These are phyloP conservation scores for Saccharomycopsis capsularis DNA, from an alignment of 805 yeast genomes.

Conservation along the genomic window DNA sequence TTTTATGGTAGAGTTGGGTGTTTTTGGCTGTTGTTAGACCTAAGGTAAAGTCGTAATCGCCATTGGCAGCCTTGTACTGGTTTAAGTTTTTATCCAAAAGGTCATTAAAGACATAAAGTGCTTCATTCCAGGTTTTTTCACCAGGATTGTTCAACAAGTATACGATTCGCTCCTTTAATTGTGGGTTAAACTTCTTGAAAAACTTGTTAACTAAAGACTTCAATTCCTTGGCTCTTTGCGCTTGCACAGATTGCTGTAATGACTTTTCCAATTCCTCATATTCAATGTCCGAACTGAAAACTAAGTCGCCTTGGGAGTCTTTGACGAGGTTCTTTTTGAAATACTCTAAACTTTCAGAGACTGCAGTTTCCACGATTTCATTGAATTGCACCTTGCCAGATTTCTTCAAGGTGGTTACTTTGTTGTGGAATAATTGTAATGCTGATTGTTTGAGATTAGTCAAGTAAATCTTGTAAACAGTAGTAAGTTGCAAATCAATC, in stretches of 20 bases:
- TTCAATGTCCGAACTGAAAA: constrained; percentile 12
- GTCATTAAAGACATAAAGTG: constrained; percentile 38
- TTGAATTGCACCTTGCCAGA: constrained; percentile 7
- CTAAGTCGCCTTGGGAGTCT: constrained; percentile 24
- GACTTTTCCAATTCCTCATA: constrained; percentile 27
- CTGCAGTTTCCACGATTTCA: neutral
- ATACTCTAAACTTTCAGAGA: neutral
- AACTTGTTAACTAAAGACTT: constrained; percentile 36
- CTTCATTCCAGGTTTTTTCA: constrained; percentile 53
- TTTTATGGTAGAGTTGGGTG: constrained; percentile 32
- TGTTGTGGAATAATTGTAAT: constrained; percentile 27
- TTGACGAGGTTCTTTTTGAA: constrained; percentile 27
- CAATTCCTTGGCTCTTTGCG: constrained; percentile 35
- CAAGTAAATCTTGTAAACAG: constrained; percentile 39
- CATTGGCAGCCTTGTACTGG: constrained; percentile 28
- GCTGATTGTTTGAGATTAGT: constrained; percentile 32
- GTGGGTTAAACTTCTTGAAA: constrained; percentile 39
- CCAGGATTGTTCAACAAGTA: constrained; percentile 45
- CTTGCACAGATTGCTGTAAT: constrained; percentile 28
- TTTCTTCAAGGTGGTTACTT: constrained; percentile 24
- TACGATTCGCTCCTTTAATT: constrained; percentile 45
- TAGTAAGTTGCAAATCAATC: constrained; percentile 40
- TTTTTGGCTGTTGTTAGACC: constrained; percentile 48
- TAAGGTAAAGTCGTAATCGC: constrained; percentile 53
- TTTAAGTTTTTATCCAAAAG: constrained; percentile 29